Evolutionary conservation across 495 filamentous ascomycete genomes (phyloP).

Genomic region (Oidiodendron maius): DNA sequence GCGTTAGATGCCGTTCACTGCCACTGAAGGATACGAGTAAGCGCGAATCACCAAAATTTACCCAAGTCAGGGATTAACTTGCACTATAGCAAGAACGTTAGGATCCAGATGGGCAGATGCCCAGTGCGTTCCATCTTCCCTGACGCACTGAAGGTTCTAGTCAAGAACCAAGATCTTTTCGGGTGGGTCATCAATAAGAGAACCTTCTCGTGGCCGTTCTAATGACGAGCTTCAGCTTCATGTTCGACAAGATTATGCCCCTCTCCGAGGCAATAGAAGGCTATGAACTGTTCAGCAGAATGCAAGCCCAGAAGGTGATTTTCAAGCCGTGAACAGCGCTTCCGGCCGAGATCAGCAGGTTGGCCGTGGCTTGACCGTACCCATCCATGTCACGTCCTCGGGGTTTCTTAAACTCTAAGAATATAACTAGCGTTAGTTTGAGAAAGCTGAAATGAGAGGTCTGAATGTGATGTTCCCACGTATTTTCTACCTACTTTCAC

Average conservation of each 20-base stretch:
- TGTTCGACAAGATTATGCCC: conserved; percentile 91
- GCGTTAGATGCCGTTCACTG: too few species aligned
- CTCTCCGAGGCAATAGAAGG: conserved; percentile 73
- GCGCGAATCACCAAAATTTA: too few species aligned
- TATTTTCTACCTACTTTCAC: too few species aligned
- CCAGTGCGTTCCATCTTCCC: conserved; percentile 81
- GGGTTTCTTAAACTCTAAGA: too few species aligned
- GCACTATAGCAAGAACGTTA: conserved; percentile 86
- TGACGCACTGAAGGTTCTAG: conserved; percentile 67
- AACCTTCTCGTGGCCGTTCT: not conserved
- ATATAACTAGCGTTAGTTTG: too few species aligned
- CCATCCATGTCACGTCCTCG: too few species aligned
- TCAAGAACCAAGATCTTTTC: conserved; percentile 71
- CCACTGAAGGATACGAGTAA: too few species aligned
- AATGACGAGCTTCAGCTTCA: conserved; percentile 55
- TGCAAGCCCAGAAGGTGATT: conserved; percentile 83
- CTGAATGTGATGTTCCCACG: too few species aligned
- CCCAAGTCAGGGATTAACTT: too few species aligned
- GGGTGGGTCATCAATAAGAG: conserved; percentile 53
- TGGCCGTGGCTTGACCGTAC: too few species aligned
- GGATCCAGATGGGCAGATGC: conserved; percentile 84
- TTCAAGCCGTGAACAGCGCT: conserved; percentile 23
- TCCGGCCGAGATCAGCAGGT: too few species aligned
- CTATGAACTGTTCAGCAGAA: conserved; percentile 83
- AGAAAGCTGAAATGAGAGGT: too few species aligned